Percentiles rank a stretch among this genome's conserved stretches.
These are phyloP conservation scores for Sugiyamaella floridensis DNA, from an alignment of 805 yeast genomes.

Conservation along the genomic window DNA sequence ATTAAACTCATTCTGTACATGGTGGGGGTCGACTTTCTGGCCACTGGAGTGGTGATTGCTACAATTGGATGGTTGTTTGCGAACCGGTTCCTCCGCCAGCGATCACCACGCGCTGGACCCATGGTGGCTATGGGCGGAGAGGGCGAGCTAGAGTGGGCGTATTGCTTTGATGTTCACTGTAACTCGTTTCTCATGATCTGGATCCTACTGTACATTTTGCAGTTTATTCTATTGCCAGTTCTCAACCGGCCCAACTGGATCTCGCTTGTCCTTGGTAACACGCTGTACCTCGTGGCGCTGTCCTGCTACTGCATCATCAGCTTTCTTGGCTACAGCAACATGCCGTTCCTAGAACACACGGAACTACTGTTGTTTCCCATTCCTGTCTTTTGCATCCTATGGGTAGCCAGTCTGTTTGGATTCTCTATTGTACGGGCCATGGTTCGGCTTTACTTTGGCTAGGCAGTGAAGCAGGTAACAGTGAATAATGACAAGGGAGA, in stretches of 20 bases:
- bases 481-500: too few relatives aligned
- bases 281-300: conserved; percentile 65
- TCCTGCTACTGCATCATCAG: conserved; percentile 73
- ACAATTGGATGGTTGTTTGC: conserved; percentile 68
- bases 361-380: conserved; percentile 59
- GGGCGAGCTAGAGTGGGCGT: conserved; percentile 75
- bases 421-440: conserved; percentile 66
- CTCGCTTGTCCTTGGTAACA: conserved; percentile 68
- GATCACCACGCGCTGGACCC: conserved; percentile 13
- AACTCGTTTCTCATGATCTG: conserved; percentile 79
- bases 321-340: conserved; percentile 79
- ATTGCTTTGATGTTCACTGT: conserved; percentile 91
- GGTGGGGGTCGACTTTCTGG: conserved; percentile 77
- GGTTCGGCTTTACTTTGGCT: conserved; percentile 40
- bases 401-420: conserved; percentile 57
- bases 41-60: conserved; percentile 61
- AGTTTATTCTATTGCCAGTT: conserved; percentile 68
- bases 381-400: conserved; percentile 49
- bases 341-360: conserved; percentile 59
- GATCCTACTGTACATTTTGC: conserved; percentile 66
- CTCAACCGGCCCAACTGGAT: conserved; percentile 57
- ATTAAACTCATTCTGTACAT: conserved; percentile 65
- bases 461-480: not conserved
- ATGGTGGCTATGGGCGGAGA: conserved; percentile 31
- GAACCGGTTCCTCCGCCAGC: conserved; percentile 47